phyloP scores from a whole-genome alignment of 345 rosid genomes.

The Syzygium aromaticum region DNA sequence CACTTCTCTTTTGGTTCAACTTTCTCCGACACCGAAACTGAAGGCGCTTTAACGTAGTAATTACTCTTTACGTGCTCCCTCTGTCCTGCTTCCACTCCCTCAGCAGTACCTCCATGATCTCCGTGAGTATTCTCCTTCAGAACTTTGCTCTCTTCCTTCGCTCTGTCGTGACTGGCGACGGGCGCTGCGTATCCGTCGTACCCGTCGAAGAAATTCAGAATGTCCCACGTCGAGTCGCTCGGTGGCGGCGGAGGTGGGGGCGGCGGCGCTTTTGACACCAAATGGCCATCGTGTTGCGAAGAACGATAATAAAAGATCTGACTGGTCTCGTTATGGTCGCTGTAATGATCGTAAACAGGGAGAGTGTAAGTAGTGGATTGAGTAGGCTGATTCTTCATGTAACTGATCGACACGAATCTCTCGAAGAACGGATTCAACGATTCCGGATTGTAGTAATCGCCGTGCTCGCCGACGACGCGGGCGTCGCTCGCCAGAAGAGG shows the following conservation, averaged over 20 bases:
- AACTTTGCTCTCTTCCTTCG: not conserved
- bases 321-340: not conserved
- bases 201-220: constrained; percentile 49
- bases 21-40: constrained; percentile 1
- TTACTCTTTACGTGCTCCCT: not conserved
- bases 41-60: not conserved
- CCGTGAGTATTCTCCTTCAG: not conserved
- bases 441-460: constrained; percentile 10
- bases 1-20: not conserved
- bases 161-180: not conserved
- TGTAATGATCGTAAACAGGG: constrained; percentile 7
- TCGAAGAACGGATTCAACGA: not conserved
- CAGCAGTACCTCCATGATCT: not conserved
- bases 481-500: constrained; percentile 1
- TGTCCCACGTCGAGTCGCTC: constrained; percentile 47
- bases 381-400: not conserved
- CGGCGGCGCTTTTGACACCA: constrained; percentile 3
- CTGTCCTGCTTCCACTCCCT: not conserved
- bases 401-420: not conserved
- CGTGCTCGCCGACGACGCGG: not conserved
- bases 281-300: not conserved
- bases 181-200: constrained; percentile 27
- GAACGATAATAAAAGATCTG: not conserved
- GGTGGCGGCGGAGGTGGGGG: constrained; percentile 50
- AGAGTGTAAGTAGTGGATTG: not conserved